These are phyloP conservation scores for Candida sonorensis DNA, from an alignment of 805 yeast species.

Conservation along the genomic window DNA sequence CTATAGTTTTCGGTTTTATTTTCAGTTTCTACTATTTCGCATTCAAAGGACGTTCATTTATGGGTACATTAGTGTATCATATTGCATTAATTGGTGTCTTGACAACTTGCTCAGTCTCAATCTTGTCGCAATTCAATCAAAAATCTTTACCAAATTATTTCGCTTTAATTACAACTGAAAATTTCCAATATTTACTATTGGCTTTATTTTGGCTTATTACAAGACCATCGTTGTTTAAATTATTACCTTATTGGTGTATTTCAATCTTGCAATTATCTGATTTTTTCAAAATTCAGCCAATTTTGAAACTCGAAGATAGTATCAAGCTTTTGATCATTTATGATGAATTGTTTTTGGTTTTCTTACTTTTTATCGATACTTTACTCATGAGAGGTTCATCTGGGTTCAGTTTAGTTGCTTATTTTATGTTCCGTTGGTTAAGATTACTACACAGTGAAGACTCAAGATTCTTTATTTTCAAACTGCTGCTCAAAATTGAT, in stretches of 20 bases:
- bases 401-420: constrained; percentile 59
- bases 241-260: constrained; percentile 52
- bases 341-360: constrained; percentile 50
- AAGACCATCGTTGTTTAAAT: constrained; percentile 57
- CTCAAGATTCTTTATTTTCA: constrained; percentile 36
- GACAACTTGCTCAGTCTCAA: constrained; percentile 44
- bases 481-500: constrained; percentile 38
- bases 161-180: constrained; percentile 63
- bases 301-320: constrained; percentile 31
- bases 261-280: constrained; percentile 50
- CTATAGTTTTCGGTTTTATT: constrained; percentile 37
- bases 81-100: constrained; percentile 51
- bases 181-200: constrained; percentile 61
- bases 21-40: constrained; percentile 29
- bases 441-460: constrained; percentile 51
- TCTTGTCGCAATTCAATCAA: constrained; percentile 53
- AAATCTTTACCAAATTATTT: constrained; percentile 51
- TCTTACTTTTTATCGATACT: constrained; percentile 52
- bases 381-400: constrained; percentile 57
- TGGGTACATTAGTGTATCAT: constrained; percentile 48
- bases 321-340: constrained; percentile 48
- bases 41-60: constrained; percentile 31
- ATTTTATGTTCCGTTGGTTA: constrained; percentile 61
- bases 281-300: constrained; percentile 32
- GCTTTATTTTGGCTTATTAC: constrained; percentile 56